A percentile compares a stretch with the other conserved stretches of the same genome.
These are phyloP conservation scores for Brassica balearica DNA, from an alignment of 441 rosid species.

Conservation along the genomic window DNA sequence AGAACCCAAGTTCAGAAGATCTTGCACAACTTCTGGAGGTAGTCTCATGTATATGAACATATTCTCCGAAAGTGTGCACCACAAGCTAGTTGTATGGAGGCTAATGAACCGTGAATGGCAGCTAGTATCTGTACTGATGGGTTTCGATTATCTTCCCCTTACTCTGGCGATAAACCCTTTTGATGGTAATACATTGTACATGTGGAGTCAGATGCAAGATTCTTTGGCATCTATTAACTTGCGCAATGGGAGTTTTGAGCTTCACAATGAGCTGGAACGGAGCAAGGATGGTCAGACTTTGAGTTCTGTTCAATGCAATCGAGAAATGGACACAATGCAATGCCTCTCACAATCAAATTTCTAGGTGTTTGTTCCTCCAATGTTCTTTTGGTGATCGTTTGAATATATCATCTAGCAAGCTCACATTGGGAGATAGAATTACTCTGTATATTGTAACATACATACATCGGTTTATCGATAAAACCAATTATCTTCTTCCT, in stretches of 20 bases:
- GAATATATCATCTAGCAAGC: not conserved
- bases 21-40: slow-evolving; percentile 7
- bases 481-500: not conserved
- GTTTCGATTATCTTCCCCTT: not conserved
- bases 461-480: not conserved
- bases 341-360: too few relatives aligned
- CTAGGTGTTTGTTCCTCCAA: too few relatives aligned
- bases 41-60: slow-evolving; percentile 22
- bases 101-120: not conserved
- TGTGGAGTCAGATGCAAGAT: too few relatives aligned
- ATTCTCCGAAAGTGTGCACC: not conserved
- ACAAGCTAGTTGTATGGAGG: slow-evolving; percentile 15
- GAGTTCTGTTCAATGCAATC: too few relatives aligned
- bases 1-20: not conserved
- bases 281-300: too few relatives aligned
- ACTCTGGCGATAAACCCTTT: not conserved
- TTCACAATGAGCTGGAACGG: too few relatives aligned
- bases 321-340: too few relatives aligned
- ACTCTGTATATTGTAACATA: not conserved
- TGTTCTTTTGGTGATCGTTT: not conserved
- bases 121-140: not conserved
- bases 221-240: too few relatives aligned
- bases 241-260: too few relatives aligned
- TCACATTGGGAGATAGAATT: not conserved
- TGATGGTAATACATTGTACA: too few relatives aligned